Base-by-base conservation (phyloP, 306 rosid species). In the Abrus pulchellus region DNA sequence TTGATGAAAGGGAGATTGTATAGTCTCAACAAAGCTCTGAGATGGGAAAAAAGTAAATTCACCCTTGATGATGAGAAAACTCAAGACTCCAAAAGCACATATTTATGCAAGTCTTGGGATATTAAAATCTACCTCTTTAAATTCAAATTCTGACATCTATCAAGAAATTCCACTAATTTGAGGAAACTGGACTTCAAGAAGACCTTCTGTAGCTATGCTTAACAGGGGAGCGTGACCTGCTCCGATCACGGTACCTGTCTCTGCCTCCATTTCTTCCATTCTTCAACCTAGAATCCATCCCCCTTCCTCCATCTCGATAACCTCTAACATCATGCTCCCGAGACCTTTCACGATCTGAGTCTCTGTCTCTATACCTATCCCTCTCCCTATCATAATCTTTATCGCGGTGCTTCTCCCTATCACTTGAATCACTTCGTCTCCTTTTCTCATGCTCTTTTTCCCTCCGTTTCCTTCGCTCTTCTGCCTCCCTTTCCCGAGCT, bases 171-270 rank as follows among this genome's bases (percentile, higher is more conserved):
- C 90, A 87, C 82, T 90, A 89, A 84, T 86, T 85, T 38, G 93
- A 87, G 85, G 68, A 90, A 85, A 86, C 79, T 74, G 95, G 89
- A 88, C 94, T 89, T 90, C 95, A 86, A 74, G 98, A 80, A 83
- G 90, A 85, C 88, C 98, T 87, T 83, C 88, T 86, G 90, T 83
- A 83, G 82, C 83, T 67, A 80, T 81, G 94, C 85, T 89, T 91
- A 80, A 78, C 80, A 74, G 99, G 99, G 68, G 99, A 96, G 34
- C 90, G 92, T 41, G 99, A 96, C 87, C 99, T 87, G 90, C 97
- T 93, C 81, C 88, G 86, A 69, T 90, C 92, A 79, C 50, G 92
- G 88, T 90, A 72, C 84, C 90, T 88, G 73, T 91, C 99, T 83
- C 91, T 89, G 68, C 90, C 91, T 55, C 92, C 95, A 73, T 90